Evolutionary conservation across 805 yeast species (phyloP).

Genomic region (Metschnikowia gruessii): DNA sequence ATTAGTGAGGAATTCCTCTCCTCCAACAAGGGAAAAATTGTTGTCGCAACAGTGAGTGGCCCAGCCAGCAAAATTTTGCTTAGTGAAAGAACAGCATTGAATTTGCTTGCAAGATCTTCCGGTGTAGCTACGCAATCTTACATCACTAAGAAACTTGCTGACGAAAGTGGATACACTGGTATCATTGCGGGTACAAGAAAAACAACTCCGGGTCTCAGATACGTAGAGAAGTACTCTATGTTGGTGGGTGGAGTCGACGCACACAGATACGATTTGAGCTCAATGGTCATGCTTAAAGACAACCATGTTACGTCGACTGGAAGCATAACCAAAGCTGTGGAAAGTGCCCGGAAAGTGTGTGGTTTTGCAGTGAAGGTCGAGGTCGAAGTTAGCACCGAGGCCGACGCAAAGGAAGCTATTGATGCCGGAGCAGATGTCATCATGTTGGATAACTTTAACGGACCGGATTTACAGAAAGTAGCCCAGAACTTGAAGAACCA

Average conservation of each 20-base stretch:
- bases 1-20: slow-evolving; percentile 42
- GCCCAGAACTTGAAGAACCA: slow-evolving; percentile 59
- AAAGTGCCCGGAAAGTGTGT: slow-evolving; percentile 70
- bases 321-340: slow-evolving; percentile 81
- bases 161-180: slow-evolving; percentile 68
- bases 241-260: slow-evolving; percentile 92
- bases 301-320: slow-evolving; percentile 94
- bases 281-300: slow-evolving; percentile 96
- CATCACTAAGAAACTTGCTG: slow-evolving; percentile 57
- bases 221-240: slow-evolving; percentile 91
- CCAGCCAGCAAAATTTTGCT: slow-evolving; percentile 74
- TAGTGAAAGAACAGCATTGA: slow-evolving; percentile 85
- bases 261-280: slow-evolving; percentile 85
- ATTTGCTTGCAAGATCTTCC: slow-evolving; percentile 75
- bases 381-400: slow-evolving; percentile 84
- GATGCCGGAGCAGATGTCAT: slow-evolving; percentile 93
- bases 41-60: slow-evolving; percentile 77
- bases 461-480: slow-evolving; percentile 59
- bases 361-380: slow-evolving; percentile 91
- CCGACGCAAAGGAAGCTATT: slow-evolving; percentile 89
- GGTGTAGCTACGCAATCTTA: slow-evolving; percentile 82
- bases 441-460: slow-evolving; percentile 87
- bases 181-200: slow-evolving; percentile 93
- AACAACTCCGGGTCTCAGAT: slow-evolving; percentile 94
- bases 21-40: slow-evolving; percentile 50